These are phyloP conservation scores for Malus hybrid DNA, from an alignment of 331 rosid species.

Conservation along the genomic window DNA sequence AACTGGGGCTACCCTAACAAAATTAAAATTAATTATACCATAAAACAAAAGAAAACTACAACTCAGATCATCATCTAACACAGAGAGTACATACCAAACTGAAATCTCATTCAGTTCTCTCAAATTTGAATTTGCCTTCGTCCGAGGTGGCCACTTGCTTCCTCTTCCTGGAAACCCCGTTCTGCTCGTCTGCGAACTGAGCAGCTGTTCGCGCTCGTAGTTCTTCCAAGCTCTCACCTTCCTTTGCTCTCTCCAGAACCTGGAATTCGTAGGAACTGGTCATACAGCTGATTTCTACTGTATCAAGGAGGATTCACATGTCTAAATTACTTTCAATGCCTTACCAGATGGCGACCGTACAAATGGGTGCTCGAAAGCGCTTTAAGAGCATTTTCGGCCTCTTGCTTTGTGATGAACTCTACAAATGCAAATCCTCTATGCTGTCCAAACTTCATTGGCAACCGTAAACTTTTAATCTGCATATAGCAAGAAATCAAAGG, in stretches of 20 bases:
- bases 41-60: background rate
- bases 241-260: conserved; percentile 90
- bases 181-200: conserved; percentile 50
- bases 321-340: conserved; percentile 15
- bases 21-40: background rate
- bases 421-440: conserved; percentile 97
- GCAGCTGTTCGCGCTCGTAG: conserved; percentile 64
- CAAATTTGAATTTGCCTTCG: conserved; percentile 50
- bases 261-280: conserved; percentile 17
- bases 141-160: conserved; percentile 39
- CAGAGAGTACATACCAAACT: background rate
- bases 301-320: background rate
- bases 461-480: conserved; percentile 84
- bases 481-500: background rate
- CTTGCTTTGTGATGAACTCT: conserved; percentile 88
- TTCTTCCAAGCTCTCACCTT: conserved; percentile 86
- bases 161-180: conserved; percentile 65
- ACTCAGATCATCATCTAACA: background rate
- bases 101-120: conserved; percentile 25
- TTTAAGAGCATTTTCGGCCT: conserved; percentile 60
- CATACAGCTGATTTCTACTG: background rate
- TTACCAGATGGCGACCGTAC: conserved; percentile 88
- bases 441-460: conserved; percentile 78
- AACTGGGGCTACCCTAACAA: conserved; percentile 2
- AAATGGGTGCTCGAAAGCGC: conserved; percentile 81